Evolutionary conservation across 768 basidiomycete genomes (phyloP).

Genomic region (Multifurca ochricompacta): DNA sequence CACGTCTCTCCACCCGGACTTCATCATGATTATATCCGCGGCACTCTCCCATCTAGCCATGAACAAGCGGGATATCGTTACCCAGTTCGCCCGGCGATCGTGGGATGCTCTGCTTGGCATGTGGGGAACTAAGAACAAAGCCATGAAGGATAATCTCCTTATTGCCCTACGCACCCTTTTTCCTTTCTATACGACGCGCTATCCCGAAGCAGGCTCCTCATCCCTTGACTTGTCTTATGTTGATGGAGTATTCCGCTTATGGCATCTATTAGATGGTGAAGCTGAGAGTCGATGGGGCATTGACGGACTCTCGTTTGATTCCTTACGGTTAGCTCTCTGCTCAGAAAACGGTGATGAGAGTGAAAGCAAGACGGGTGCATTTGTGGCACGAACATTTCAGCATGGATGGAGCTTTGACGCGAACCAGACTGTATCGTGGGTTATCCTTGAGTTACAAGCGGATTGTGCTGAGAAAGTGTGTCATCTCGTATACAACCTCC

Average conservation of each 20-base stretch:
- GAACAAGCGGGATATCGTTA: constrained; percentile 56
- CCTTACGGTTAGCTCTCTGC: constrained; percentile 48
- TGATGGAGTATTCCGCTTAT: constrained; percentile 45
- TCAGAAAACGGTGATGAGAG: constrained; percentile 19
- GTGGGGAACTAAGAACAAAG: constrained; percentile 74
- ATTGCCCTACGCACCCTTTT: constrained; percentile 65
- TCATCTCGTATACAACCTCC: not conserved
- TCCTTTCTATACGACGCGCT: constrained; percentile 50
- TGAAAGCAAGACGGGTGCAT: constrained; percentile 32
- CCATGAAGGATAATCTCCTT: constrained; percentile 71
- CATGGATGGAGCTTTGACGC: constrained; percentile 67
- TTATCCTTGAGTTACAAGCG: constrained; percentile 69
- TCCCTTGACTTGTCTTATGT: constrained; percentile 34
- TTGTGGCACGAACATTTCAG: constrained; percentile 58
- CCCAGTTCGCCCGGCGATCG: constrained; percentile 48
- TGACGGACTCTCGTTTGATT: constrained; percentile 56
- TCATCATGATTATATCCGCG: constrained; percentile 58
- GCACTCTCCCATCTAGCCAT: constrained; percentile 70
- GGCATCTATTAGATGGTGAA: constrained; percentile 52
- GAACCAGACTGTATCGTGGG: constrained; percentile 70
- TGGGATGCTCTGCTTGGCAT: constrained; percentile 61
- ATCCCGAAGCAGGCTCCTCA: constrained; percentile 12
- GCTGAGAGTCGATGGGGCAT: constrained; percentile 57
- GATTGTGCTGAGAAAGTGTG: constrained; percentile 65
- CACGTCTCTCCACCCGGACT: constrained; percentile 72